A percentile compares a stretch with the other conserved stretches of the same genome.
phyloP scores from a whole-genome alignment of 495 filamentous ascomycete species.

The Neurospora sp. region DNA sequence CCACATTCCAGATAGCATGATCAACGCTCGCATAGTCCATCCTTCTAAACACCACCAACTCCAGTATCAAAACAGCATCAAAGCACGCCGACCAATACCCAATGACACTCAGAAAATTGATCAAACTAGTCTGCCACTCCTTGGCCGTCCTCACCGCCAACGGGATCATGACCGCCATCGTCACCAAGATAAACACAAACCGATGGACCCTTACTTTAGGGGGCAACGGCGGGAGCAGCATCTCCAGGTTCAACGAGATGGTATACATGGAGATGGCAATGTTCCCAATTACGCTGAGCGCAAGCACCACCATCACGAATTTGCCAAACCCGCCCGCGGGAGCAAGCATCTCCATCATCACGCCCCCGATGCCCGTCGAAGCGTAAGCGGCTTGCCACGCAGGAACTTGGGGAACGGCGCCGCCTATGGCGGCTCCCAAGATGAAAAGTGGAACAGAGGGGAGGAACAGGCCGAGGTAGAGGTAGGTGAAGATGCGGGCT shows the following conservation, averaged over 20 bases:
- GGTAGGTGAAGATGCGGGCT: slow-evolving; percentile 27
- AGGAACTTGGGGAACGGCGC: slow-evolving; percentile 26
- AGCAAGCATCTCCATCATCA: slow-evolving; percentile 39
- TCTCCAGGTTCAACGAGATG: slow-evolving; percentile 42
- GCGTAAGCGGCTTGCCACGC: slow-evolving; percentile 33
- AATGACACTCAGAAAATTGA: slow-evolving; percentile 43
- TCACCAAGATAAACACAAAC: slow-evolving; percentile 34
- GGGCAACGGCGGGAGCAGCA: slow-evolving; percentile 30
- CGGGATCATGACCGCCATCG: slow-evolving; percentile 38
- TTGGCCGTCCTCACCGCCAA: slow-evolving; percentile 38
- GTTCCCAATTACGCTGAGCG: slow-evolving; percentile 40
- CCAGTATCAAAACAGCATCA: slow-evolving; percentile 35
- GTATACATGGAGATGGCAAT: slow-evolving; percentile 35
- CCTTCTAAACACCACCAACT: slow-evolving; percentile 36
- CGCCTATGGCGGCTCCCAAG: slow-evolving; percentile 44
- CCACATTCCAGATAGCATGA: slow-evolving; percentile 37
- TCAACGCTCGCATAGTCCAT: slow-evolving; percentile 31
- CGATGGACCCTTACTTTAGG: slow-evolving; percentile 28
- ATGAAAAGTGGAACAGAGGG: slow-evolving; percentile 40
- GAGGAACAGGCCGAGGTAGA: slow-evolving; percentile 34
- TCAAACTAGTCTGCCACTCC: slow-evolving; percentile 37
- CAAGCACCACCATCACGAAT: slow-evolving; percentile 40
- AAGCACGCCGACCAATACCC: slow-evolving; percentile 46
- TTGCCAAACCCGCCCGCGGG: slow-evolving; percentile 42
- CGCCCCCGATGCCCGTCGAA: slow-evolving; percentile 35